phyloP scores from a whole-genome alignment of 2,329 filamentous ascomycete species.

The Fusarium sp. region DNA sequence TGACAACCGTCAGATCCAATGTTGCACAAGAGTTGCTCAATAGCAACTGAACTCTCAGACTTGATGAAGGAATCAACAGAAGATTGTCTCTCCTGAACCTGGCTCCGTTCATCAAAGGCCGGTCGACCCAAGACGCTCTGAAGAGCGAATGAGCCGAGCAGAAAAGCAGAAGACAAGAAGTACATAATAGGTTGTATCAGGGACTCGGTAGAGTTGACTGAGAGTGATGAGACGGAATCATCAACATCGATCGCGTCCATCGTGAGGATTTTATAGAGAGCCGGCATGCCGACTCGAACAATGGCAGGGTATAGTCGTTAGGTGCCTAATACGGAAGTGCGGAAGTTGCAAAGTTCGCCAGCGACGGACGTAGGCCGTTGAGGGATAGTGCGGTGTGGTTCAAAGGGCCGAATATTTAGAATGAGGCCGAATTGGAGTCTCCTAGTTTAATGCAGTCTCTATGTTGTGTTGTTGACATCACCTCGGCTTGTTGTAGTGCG shows the following conservation, averaged over 20 bases:
- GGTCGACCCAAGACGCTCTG: slow-evolving; percentile 67
- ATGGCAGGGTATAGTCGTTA: slow-evolving; percentile 16
- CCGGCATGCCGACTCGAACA: slow-evolving; percentile 4
- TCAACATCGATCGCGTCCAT: slow-evolving; percentile 49
- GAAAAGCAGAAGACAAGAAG: slow-evolving; percentile 64
- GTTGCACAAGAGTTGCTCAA: slow-evolving; percentile 70
- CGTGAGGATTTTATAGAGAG: slow-evolving; percentile 42
- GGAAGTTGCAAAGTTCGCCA: slow-evolving; percentile 30
- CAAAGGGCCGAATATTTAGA: slow-evolving; percentile 49
- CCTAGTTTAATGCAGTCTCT: slow-evolving; percentile 17
- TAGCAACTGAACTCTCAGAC: slow-evolving; percentile 66
- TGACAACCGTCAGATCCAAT: slow-evolving; percentile 70
- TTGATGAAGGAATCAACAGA: slow-evolving; percentile 68
- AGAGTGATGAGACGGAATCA: slow-evolving; percentile 47
- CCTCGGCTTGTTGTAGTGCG: slow-evolving; percentile 6
- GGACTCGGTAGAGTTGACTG: slow-evolving; percentile 51
- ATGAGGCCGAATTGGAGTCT: slow-evolving; percentile 37
- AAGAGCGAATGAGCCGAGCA: slow-evolving; percentile 67
- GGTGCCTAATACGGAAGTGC: slow-evolving; percentile 42
- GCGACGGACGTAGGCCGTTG: slow-evolving; percentile 36
- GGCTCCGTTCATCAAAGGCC: slow-evolving; percentile 49
- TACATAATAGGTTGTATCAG: slow-evolving; percentile 64
- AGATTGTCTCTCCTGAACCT: slow-evolving; percentile 58
- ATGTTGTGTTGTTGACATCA: slow-evolving; percentile 26
- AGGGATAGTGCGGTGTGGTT: slow-evolving; percentile 45